Evolutionary conservation across 106 monocot species (phyloP), one percentile per base, ranked within the genome.

Genomic region (Allium fistulosum): DNA sequence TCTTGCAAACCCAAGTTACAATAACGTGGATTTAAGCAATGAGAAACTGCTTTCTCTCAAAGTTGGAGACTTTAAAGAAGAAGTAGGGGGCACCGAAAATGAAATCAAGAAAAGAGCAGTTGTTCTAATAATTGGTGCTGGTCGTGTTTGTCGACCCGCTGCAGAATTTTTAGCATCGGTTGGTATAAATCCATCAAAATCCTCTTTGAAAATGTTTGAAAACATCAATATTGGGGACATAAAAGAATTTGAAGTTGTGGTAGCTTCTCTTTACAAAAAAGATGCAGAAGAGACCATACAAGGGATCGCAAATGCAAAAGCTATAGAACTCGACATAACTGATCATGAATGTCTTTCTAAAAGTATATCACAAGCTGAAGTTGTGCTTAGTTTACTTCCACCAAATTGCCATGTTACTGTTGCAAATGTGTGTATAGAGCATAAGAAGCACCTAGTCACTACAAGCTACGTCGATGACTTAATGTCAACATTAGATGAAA

Each of bases 311-410:
- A 87, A 99, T 63, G 71, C 87, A 66, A 93, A 59, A 85, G 87
- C 99, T 66, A 45, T 90, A 71, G 87, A 93, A 64, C 90, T 99
- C 63, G 90, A 99, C 87, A 87, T 79, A 51, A 81, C 48, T 51
- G 87, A 99, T 74, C 55, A 72, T 66, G 73, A 46, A 76, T 85
- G 76, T 60, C 90, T 99, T 61, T 80, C 82, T 4, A 70, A 74
- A 37, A 76, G 53, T 72, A 75, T 97, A 63, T 83, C 88, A 69
- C 71, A 88, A 92, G 99, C 84, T 74, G 84, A 81, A 10, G 79
- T 99, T 75, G 99, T 99, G 17, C 45, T 99, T 80, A 99, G 99
- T 64, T 86, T 99, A 70, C 67, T 99, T 59, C 99, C 99, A 63
- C 69, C 92, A 62, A 90, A 78, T 72, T 93, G 87, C 80, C 99